These are phyloP conservation scores for Bryoglossum gracile DNA, from an alignment of 495 filamentous ascomycete genomes.

Conservation along the genomic window DNA sequence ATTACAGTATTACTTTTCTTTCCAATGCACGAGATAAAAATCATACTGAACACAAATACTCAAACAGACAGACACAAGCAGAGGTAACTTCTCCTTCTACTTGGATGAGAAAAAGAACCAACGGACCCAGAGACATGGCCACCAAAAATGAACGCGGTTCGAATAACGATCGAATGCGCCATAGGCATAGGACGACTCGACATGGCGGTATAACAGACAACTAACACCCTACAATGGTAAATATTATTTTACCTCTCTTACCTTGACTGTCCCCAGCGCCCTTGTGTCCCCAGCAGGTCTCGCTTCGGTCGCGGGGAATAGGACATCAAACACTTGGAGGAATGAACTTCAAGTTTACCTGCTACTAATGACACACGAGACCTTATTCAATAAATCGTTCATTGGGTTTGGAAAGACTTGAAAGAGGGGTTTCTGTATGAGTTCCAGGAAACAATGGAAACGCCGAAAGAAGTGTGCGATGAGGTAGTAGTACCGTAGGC, in stretches of 20 bases:
- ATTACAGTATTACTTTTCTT: too few relatives aligned
- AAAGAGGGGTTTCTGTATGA: not conserved
- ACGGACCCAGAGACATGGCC: constrained; percentile 29
- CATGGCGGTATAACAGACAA: constrained; percentile 3
- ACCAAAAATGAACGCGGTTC: constrained; percentile 31
- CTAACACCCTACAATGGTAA: constrained; percentile 25
- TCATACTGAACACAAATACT: constrained; percentile 1
- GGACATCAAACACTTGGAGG: not conserved
- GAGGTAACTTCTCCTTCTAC: constrained; percentile 19
- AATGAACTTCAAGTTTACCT: not conserved
- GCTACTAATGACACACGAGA: not conserved
- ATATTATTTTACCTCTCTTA: constrained; percentile 28
- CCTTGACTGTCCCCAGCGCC: constrained; percentile 11
- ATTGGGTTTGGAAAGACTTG: not conserved
- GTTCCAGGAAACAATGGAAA: not conserved
- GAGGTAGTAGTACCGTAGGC: too few relatives aligned
- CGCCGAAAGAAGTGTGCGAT: not conserved
- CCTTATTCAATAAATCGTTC: not conserved
- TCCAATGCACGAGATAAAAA: constrained; percentile 11
- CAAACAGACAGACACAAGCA: constrained; percentile 2
- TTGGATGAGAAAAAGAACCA: constrained; percentile 26
- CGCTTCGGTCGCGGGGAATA: not conserved
- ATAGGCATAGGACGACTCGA: constrained; percentile 34
- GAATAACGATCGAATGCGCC: constrained; percentile 30
- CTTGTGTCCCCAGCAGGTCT: not conserved